Percentiles rank a stretch among this genome's conserved stretches.
Evolutionary conservation across 176 grass and related monocot species (phyloP).

Genomic region (Eragrostis nindensis): DNA sequence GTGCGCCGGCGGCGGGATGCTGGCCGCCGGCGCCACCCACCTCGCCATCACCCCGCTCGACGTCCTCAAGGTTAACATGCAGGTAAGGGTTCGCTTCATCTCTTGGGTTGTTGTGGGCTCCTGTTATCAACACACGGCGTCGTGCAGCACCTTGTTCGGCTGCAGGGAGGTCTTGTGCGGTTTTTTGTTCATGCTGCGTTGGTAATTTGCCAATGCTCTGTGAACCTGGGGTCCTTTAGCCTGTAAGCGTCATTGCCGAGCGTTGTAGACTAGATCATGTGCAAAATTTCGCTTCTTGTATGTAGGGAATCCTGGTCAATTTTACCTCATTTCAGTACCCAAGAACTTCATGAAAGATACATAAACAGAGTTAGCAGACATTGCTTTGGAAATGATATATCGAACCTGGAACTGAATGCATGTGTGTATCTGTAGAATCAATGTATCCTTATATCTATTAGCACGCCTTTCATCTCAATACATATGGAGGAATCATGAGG

Average conservation of each 20-base stretch:
- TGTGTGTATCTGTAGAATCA: neutral
- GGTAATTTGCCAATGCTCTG: neutral
- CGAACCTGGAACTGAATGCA: neutral
- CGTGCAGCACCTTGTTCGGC: neutral
- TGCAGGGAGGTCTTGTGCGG: neutral
- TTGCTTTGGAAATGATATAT: neutral
- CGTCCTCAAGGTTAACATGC: constrained; percentile 98
- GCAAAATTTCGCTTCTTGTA: neutral
- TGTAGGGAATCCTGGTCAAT: neutral
- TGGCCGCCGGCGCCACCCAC: constrained; percentile 86
- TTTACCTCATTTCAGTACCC: neutral
- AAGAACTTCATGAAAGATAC: neutral
- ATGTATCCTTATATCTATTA: neutral
- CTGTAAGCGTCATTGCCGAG: neutral
- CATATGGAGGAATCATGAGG: neutral
- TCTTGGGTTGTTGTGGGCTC: neutral
- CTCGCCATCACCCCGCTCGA: constrained; percentile 94
- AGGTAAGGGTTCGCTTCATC: constrained; percentile 40
- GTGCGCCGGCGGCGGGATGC: constrained; percentile 86
- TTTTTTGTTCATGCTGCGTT: neutral
- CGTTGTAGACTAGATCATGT: neutral
- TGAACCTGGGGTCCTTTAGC: neutral
- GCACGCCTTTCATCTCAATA: neutral
- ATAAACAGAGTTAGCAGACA: neutral
- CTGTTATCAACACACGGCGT: neutral